These are phyloP conservation scores for Lycium ferocissimum DNA, from an alignment of 257 asterid genomes.

Conservation along the genomic window DNA sequence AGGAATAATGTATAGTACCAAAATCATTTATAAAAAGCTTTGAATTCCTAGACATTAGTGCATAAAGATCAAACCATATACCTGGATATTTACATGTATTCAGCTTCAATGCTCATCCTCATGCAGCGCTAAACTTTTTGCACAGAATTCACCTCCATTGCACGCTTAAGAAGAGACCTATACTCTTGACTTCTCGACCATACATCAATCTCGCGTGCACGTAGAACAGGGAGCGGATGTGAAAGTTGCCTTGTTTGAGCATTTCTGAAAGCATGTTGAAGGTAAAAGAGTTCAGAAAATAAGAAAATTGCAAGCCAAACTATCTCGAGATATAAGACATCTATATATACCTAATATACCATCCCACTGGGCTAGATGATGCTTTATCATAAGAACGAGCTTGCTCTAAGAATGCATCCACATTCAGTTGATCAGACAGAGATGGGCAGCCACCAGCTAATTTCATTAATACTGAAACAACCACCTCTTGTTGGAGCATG, in stretches of 20 bases:
- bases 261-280: slow-evolving; percentile 54
- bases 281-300: neutral
- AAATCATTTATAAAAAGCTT: slow-evolving; percentile 6
- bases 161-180: slow-evolving; percentile 64
- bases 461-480: slow-evolving; percentile 95
- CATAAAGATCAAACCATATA: slow-evolving; percentile 15
- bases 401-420: slow-evolving; percentile 97
- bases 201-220: slow-evolving; percentile 94
- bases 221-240: slow-evolving; percentile 93
- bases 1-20: neutral
- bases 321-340: neutral
- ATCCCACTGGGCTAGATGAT: slow-evolving; percentile 90
- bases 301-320: neutral
- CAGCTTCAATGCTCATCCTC: neutral
- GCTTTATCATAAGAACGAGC: slow-evolving; percentile 96
- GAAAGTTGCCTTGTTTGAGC: slow-evolving; percentile 97
- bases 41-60: neutral
- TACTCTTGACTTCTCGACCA: slow-evolving; percentile 93
- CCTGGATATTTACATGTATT: slow-evolving; percentile 27
- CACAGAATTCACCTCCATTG: slow-evolving; percentile 48
- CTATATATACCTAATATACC: slow-evolving; percentile 80
- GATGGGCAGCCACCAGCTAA: slow-evolving; percentile 99
- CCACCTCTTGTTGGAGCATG: slow-evolving; percentile 91
- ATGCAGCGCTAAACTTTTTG: slow-evolving; percentile 39
- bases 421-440: slow-evolving; percentile 84